phyloP scores from a whole-genome alignment of 768 basidiomycete genomes.

The Cubamyces sp. region DNA sequence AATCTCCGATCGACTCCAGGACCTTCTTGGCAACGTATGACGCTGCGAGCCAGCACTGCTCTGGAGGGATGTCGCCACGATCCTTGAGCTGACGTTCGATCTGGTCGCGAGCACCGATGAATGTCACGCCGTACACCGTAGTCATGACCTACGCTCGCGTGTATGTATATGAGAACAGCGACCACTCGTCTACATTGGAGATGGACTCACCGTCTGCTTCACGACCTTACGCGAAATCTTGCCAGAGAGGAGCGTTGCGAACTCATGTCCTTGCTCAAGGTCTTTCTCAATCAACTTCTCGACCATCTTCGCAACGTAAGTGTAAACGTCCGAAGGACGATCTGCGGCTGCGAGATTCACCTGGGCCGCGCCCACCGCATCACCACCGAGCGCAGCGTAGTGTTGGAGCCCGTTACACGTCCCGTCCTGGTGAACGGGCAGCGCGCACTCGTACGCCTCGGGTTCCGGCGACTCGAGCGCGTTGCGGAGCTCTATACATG shows the following conservation, averaged over 20 bases:
- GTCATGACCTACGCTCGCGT: constrained; percentile 80
- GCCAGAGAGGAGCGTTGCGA: constrained; percentile 67
- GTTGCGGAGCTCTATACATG: constrained; percentile 84
- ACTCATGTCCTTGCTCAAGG: constrained; percentile 45
- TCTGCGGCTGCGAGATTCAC: constrained; percentile 89
- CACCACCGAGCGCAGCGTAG: constrained; percentile 97
- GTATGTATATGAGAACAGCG: background rate
- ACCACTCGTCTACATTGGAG: background rate
- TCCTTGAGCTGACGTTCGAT: constrained; percentile 89
- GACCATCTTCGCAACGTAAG: constrained; percentile 87
- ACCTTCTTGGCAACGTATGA: constrained; percentile 85
- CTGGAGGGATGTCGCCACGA: constrained; percentile 68
- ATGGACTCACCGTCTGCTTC: constrained; percentile 85
- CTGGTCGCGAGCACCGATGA: constrained; percentile 91
- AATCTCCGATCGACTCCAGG: constrained; percentile 82
- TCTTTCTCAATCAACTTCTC: constrained; percentile 67
- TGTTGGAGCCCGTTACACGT: constrained; percentile 99
- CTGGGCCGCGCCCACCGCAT: constrained; percentile 83
- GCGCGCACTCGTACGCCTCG: constrained; percentile 57
- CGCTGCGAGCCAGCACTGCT: constrained; percentile 74
- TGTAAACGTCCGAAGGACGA: constrained; percentile 93
- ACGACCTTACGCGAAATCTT: constrained; percentile 93
- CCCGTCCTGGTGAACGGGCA: constrained; percentile 98
- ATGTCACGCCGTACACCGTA: constrained; percentile 97
- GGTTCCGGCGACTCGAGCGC: constrained; percentile 76